Base-by-base conservation (phyloP, 2,329 filamentous ascomycete species). In the Colletotrichum filicis region DNA sequence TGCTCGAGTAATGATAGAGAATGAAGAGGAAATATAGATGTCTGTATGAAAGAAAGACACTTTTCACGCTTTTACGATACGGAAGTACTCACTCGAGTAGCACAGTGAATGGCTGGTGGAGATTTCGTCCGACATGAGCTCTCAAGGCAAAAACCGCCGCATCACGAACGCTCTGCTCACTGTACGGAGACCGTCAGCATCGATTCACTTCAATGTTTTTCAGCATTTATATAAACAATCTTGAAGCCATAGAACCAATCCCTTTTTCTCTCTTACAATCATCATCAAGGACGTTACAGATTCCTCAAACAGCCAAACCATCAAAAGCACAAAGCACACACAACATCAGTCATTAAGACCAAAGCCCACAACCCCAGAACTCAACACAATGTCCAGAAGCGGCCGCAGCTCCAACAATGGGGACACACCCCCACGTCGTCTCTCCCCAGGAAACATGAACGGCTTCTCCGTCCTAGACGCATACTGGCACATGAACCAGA, bases 1-100 rank as follows among this genome's bases (percentile, higher is more conserved):
- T 35, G 30, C 8, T 32, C 30, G 14, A 42, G 7, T 42, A 14
- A 8, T 42, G 0, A 19, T 7, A 12, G 32, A 5, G 32, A 19
- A 6, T 42, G 2, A 19, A 19, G 5, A 3, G 3, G 5, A 42
- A 7, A 0, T 19, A 19, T 42, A 16, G 5, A 1, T 1, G 7
- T 19, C 37, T 42, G 2, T 19, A 19, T 2, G 1, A 2, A 42
- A 42, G 1, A 19, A 19, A 42, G 37, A 42, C 2, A 19, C 6
- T 42, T 7, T 42, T 42, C 37, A 19, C 1, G 5, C 4, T 19
- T 7, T 2, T 19, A 42, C 37, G 6, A 42, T 42, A 1, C 37
- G 42, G 4, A 22, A 49, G 19, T 2, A 19, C 8, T 22, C 0
- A n/a, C 42, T 49, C 19, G 8, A 49, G 42, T 49, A 49, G 19